These are phyloP conservation scores for Plasmodium knowlesi DNA, from an alignment of 169 alveolate species.

Conservation along the genomic window DNA sequence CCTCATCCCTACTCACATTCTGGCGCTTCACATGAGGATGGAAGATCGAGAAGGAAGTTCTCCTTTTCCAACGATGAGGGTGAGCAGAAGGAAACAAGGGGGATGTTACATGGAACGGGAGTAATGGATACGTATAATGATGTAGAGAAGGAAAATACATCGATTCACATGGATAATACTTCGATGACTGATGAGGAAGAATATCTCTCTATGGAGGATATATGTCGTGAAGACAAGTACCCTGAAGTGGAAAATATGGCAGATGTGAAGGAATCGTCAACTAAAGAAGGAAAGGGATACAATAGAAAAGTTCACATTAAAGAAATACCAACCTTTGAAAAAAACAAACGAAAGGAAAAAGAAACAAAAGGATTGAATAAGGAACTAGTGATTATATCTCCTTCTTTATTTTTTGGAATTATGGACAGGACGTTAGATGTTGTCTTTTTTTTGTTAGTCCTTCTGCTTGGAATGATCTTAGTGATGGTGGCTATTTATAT, in stretches of 20 bases:
- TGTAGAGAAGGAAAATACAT: not conserved
- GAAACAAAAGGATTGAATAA: not conserved
- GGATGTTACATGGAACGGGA: not conserved
- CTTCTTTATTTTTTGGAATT: slow-evolving; percentile 35
- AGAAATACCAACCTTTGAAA: not conserved
- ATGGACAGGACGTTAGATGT: not conserved
- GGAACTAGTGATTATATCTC: slow-evolving; percentile 41
- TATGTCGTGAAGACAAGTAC: not conserved
- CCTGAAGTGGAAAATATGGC: not conserved
- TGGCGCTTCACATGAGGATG: slow-evolving; percentile 1
- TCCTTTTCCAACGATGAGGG: not conserved
- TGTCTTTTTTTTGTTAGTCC: not conserved
- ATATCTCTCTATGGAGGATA: not conserved
- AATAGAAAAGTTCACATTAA: slow-evolving; percentile 3
- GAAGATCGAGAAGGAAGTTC: not conserved
- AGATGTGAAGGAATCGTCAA: not conserved
- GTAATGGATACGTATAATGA: not conserved
- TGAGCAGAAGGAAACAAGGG: not conserved
- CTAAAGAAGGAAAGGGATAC: not conserved
- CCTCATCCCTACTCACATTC: not conserved
- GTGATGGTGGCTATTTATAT: slow-evolving; percentile 5
- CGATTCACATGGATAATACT: not conserved
- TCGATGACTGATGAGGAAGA: not conserved
- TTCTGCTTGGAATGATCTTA: not conserved
- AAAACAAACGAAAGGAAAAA: not conserved